These are phyloP conservation scores for Mycena sanguinolenta DNA, from an alignment of 768 basidiomycete genomes.

Conservation along the genomic window DNA sequence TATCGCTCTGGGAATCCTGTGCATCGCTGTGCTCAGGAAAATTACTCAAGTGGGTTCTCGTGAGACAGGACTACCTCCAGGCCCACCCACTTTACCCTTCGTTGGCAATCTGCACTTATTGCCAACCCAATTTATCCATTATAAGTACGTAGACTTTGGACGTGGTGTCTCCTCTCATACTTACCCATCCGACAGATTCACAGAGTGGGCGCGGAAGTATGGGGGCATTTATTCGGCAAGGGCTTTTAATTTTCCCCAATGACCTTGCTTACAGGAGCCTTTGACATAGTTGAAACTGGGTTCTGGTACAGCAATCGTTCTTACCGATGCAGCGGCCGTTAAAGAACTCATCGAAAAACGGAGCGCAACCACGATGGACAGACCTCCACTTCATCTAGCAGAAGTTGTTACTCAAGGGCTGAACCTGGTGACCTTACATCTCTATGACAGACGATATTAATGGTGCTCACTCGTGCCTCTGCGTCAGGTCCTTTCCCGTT, in stretches of 20 bases:
- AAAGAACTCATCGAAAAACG: conserved; percentile 29
- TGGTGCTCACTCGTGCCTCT: too few species aligned
- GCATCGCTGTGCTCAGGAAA: too few species aligned
- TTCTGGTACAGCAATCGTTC: conserved; percentile 14
- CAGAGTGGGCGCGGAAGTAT: conserved; percentile 45
- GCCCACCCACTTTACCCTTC: conserved; percentile 33
- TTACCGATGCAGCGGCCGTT: conserved; percentile 20
- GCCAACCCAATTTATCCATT: conserved; percentile 26
- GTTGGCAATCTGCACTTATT: conserved; percentile 35
- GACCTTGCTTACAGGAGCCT: neutral
- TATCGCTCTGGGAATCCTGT: too few species aligned
- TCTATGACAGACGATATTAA: too few species aligned
- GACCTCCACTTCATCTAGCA: conserved; percentile 40
- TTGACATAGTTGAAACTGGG: conserved; percentile 20
- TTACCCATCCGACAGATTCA: conserved; percentile 31
- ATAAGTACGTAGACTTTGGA: conserved; percentile 21
- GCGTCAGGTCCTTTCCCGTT: conserved; percentile 2
- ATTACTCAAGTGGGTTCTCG: conserved; percentile 21
- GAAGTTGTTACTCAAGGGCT: conserved; percentile 36
- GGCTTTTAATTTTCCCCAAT: too few species aligned
- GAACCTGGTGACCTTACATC: neutral
- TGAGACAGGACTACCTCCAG: too few species aligned
- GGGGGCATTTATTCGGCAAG: too few species aligned
- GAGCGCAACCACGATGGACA: conserved; percentile 40
- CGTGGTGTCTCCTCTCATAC: neutral